A percentile compares a stretch with the other conserved stretches of the same genome.
phyloP scores from a whole-genome alignment of 257 asterid species.

The Solanum dulcamara region DNA sequence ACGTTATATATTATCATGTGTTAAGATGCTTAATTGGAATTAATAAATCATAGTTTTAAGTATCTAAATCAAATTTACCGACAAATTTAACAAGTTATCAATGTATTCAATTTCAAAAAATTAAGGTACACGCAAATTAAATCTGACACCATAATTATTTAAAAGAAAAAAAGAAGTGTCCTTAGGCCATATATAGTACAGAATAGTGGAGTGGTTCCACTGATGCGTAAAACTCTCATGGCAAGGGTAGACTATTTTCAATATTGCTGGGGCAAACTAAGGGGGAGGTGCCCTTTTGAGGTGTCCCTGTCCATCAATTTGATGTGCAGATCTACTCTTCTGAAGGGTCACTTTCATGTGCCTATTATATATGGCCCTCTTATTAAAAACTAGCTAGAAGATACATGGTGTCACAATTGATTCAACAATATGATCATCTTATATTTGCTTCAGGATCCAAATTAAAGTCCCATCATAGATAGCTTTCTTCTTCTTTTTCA shows the following conservation, averaged over 20 bases:
- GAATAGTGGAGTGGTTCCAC: conserved; percentile 29
- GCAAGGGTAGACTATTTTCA: conserved; percentile 12
- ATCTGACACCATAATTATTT: background rate
- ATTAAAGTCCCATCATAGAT: background rate
- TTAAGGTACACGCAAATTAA: background rate
- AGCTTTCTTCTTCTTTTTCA: background rate
- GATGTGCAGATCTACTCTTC: conserved; percentile 18
- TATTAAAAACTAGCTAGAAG: background rate
- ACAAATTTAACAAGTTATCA: background rate
- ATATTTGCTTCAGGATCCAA: background rate
- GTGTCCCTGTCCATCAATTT: conserved; percentile 28
- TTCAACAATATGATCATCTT: background rate
- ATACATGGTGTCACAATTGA: background rate
- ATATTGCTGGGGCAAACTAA: background rate
- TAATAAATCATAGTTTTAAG: too few species aligned
- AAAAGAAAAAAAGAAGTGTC: background rate
- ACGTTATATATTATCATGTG: too few species aligned
- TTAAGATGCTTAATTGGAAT: too few species aligned
- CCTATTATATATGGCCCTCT: background rate
- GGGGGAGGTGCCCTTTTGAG: conserved; percentile 18
- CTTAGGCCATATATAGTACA: background rate
- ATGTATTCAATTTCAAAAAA: background rate
- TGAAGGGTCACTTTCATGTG: conserved; percentile 47
- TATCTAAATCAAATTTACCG: background rate
- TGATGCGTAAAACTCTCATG: conserved; percentile 16